Evolutionary conservation across 306 rosid species (phyloP).

Genomic region (Canavalia gladiata): DNA sequence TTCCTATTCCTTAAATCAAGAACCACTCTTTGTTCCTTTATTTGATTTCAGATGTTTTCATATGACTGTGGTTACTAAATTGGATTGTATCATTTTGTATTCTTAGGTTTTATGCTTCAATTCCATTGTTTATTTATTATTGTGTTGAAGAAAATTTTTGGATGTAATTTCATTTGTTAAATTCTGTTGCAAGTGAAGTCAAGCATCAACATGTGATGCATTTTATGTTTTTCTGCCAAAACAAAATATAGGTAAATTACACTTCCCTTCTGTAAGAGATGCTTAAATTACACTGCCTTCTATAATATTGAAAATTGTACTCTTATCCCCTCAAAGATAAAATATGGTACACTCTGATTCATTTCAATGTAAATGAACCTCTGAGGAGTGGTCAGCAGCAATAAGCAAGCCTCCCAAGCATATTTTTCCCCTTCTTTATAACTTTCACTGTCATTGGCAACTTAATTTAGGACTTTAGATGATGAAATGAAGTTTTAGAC

Average conservation of each 20-base stretch:
- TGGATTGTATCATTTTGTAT: slow-evolving; percentile 1
- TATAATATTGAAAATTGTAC: background rate
- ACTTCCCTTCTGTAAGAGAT: background rate
- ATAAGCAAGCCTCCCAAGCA: background rate
- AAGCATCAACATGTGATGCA: background rate
- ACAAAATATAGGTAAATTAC: background rate
- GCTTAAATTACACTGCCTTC: background rate
- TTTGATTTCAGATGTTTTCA: slow-evolving; percentile 38
- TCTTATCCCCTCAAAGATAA: background rate
- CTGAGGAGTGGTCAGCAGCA: background rate
- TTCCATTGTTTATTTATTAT: background rate
- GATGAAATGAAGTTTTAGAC: background rate
- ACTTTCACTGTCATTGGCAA: no score
- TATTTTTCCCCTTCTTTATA: background rate
- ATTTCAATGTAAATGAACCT: background rate
- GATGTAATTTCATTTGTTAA: slow-evolving; percentile 4
- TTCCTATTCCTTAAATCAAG: background rate
- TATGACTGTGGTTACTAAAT: background rate
- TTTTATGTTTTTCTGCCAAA: background rate
- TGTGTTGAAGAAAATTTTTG: background rate
- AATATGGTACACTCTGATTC: background rate
- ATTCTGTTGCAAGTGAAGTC: background rate
- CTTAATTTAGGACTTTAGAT: background rate
- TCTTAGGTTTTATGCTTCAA: slow-evolving; percentile 16
- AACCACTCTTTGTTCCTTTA: background rate